phyloP scores from a whole-genome alignment of 495 filamentous ascomycete genomes.

The Neurospora sublineolata region DNA sequence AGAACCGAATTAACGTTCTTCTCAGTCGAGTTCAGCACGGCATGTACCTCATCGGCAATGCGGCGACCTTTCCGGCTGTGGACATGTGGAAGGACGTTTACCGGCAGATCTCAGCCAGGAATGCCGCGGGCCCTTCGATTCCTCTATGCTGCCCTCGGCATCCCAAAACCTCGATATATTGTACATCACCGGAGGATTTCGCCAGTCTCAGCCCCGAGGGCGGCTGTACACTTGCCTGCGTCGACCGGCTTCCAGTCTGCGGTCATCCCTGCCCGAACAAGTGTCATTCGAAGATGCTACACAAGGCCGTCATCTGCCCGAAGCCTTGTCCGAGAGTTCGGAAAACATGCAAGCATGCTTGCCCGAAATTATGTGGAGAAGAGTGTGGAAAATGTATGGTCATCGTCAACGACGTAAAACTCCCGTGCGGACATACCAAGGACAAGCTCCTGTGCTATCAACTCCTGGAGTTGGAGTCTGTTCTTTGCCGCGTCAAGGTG shows the following conservation, averaged over 20 bases:
- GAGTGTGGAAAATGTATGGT: slow-evolving; percentile 13
- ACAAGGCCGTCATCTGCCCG: slow-evolving; percentile 50
- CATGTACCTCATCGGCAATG: slow-evolving; percentile 77
- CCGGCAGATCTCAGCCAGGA: slow-evolving; percentile 35
- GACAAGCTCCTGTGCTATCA: slow-evolving; percentile 39
- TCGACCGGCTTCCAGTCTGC: slow-evolving; percentile 45
- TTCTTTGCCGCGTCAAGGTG: slow-evolving; percentile 27
- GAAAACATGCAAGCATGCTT: slow-evolving; percentile 49
- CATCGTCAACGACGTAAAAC: slow-evolving; percentile 13
- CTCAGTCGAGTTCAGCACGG: slow-evolving; percentile 64
- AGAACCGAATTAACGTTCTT: slow-evolving; percentile 74
- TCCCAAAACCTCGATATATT: slow-evolving; percentile 42
- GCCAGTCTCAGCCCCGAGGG: slow-evolving; percentile 52
- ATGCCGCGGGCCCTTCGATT: slow-evolving; percentile 43
- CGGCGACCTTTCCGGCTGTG: slow-evolving; percentile 42
- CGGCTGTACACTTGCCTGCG: slow-evolving; percentile 53
- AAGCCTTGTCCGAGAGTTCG: slow-evolving; percentile 48
- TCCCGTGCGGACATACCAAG: slow-evolving; percentile 52
- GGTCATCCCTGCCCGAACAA: slow-evolving; percentile 59
- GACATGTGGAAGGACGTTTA: slow-evolving; percentile 63
- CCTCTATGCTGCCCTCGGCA: slow-evolving; percentile 59
- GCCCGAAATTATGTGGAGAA: slow-evolving; percentile 50
- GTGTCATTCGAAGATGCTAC: slow-evolving; percentile 59
- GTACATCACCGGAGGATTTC: slow-evolving; percentile 55
- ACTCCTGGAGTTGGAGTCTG: slow-evolving; percentile 3